Base-by-base conservation (phyloP, 2,329 filamentous ascomycete species). In the Grosmannia serpens region DNA sequence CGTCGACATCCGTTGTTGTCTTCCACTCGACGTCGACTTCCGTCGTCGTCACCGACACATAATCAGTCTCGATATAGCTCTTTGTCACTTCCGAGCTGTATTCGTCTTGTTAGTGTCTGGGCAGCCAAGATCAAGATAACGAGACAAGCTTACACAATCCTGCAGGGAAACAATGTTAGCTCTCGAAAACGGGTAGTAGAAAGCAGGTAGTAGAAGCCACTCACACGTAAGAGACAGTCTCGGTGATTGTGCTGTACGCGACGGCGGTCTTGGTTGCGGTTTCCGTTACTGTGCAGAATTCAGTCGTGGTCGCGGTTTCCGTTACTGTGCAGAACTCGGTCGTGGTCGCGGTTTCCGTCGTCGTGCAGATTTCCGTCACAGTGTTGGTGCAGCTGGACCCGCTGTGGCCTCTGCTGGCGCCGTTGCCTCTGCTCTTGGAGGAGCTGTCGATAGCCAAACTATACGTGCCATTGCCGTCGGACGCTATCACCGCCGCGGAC, bases 321-420 rank as follows among this genome's bases (percentile, higher is more conserved):
- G 31, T 53, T 4, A 33, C 27, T 17, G 62, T 64, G 35, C 38
- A 58, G 38, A 20, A 27, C 24, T 54, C 56, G 9, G 56, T 58
- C 22, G 50, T 52, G 51, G 51, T 53, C 26, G 24, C 20, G 27
- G 17, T 38, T 20, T 53, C 51, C 8, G 31, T 53, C 2, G 20
- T 13, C n/a, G 62, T 64, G 35, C 38, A 58, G 38, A 20, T 38
- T 26, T 54, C 56, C 3, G 56, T 58, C 22, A 49, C 38, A 0
- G 55, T 52, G 4, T n/a, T 52, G 10, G 27, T 33, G n/a, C 50
- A 52, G 20, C 27, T 35, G 27, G 22, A 10, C 22, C 22, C 13
- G 9, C 15, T 15, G 17, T 17, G 15, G 4, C 35, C 35, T 38
- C 35, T 17, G 35, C 9, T 38, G 35, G 13, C 35, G 15, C 17